Base-by-base conservation (phyloP, 2,329 filamentous ascomycete species). In the Neophaeococcomyces mojaviensis region DNA sequence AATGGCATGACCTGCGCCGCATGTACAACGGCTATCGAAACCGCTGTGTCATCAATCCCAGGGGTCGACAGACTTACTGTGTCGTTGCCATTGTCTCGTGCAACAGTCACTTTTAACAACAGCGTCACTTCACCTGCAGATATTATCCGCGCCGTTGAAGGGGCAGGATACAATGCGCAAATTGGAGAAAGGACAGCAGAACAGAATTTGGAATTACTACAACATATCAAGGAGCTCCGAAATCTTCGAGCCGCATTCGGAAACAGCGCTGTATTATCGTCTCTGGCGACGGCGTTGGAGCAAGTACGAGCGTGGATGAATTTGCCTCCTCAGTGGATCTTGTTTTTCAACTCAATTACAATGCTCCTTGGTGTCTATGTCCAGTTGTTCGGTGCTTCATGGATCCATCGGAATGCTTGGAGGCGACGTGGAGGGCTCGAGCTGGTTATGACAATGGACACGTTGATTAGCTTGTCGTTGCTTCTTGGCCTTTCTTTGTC, bases 1-100 rank as follows among this genome's bases (percentile, higher is more conserved):
- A 49, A 39, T 6, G 49, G 49, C 12, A 52, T 52, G 49, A 49
- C 44, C 9, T 52, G 49, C 38, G 42, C 47, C 26, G 44, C 49
- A 20, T 52, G 49, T 42, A 41, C 42, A 15, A 42, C 47, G 3
- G 45, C 47, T 10, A 9, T 52, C 4, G 44, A 34, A 22, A 36
- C 34, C 6, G 36, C 39, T 13, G 30, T 52, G 10, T 24, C 39
- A 16, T 36, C 34, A 6, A 38, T 41, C 20, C 38, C 39, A 24
- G 36, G 39, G 20, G 47, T 49, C 16, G 15, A 38, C 6, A 47
- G 47, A 16, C 32, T 24, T 2, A 44, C 46, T 12, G 37, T 52
- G 15, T 52, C 49, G 28, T 26, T 49, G 2, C 16, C 44, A 12
- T 39, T 52, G 12, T 44, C 39, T 12, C 43, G 47, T 26, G 49